Base-by-base conservation (phyloP, 179 eudicot genomes). In the Silene coronaria region DNA sequence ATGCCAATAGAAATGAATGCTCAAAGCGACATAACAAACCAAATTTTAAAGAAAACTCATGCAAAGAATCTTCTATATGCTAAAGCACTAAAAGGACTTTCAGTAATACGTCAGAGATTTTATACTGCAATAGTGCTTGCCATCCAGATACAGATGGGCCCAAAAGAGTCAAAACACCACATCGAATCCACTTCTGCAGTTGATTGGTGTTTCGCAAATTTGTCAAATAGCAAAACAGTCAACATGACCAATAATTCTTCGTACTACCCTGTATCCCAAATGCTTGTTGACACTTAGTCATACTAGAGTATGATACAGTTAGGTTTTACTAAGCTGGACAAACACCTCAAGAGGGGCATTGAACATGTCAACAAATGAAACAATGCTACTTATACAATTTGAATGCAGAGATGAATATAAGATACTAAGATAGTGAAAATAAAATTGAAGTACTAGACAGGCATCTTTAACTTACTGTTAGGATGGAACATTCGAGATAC, bases 401-500 rank as follows among this genome's bases (percentile, higher is more conserved):
- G 32, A 13, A 69, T 45, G 72, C 14, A 46, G 5, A 69, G 16
- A 24, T 46, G 4, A n/a, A n/a, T 8, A 24, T 0, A 70, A 26
- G 1, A n/a, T n/a, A n/a, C n/a, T n/a, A n/a, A 23, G 4, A 46
- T 48, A 70, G 27, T 38, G 13, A 8, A 46, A 9, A 45, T 1
- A 71, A 27, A 14, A 17, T 11, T 42, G 48, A 42, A 42, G 48
- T 10, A 42, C 48, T 9, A 61, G 17, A 27, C 27, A 6, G 22
- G 45, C 17, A 19, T 4, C 17, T 27, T 55, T 12, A 19, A 85
- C 91, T 81, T 87, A 89, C 97, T 91, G 70, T 91, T 91, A 2
- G 97, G 93, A 80, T 91, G 97, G 73, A 91, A 91, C 97, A 91
- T 91, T 75, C 93, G 78, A 60, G 97, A 91, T 23, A 91, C 90